These are phyloP conservation scores for Hypoxylon fragiforme DNA, from an alignment of 495 filamentous ascomycete genomes.

Conservation along the genomic window DNA sequence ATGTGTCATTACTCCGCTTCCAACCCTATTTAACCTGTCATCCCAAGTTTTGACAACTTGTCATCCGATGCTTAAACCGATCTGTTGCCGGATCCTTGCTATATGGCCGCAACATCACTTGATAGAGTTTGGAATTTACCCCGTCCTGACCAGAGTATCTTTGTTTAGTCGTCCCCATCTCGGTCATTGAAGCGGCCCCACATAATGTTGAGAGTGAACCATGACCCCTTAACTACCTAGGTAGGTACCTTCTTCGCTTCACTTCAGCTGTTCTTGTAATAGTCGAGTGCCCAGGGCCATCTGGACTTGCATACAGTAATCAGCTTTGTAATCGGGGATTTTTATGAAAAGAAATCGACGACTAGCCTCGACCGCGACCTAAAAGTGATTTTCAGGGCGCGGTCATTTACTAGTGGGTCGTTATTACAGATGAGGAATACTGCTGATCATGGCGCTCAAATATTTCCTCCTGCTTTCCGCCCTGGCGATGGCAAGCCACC, in stretches of 20 bases:
- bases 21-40: conserved; percentile 22
- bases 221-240: too few relatives aligned
- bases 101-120: not conserved
- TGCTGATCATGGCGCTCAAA: conserved; percentile 7
- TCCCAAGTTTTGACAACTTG: conserved; percentile 19
- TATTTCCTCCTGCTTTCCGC: conserved; percentile 1
- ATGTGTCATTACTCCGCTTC: conserved; percentile 5
- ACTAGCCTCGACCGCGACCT: not conserved
- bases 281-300: too few relatives aligned
- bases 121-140: not conserved
- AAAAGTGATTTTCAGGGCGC: not conserved
- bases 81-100: conserved; percentile 2
- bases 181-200: not conserved
- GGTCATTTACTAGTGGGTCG: not conserved
- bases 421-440: not conserved
- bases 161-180: not conserved
- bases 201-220: not conserved
- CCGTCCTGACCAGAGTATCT: not conserved
- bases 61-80: conserved; percentile 16
- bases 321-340: too few relatives aligned
- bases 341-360: too few relatives aligned
- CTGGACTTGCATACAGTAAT: too few relatives aligned
- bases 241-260: not conserved
- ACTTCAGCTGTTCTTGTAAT: not conserved
- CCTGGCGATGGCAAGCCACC: conserved; percentile 5